phyloP scores from a whole-genome alignment of 768 basidiomycete genomes.

The Cyclocybe aegerita region DNA sequence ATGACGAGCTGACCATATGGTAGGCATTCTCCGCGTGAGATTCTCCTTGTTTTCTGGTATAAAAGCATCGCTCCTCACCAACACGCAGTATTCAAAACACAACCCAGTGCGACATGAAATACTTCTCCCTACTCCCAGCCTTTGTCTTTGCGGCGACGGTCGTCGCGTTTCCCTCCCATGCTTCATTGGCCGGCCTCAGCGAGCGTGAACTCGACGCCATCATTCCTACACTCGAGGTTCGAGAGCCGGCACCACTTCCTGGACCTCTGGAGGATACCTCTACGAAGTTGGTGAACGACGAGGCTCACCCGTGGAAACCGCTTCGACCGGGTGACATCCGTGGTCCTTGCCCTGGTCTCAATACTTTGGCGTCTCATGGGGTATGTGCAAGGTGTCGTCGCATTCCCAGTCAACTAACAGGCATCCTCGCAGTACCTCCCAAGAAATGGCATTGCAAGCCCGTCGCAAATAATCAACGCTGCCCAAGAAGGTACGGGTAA shows the following conservation, averaged over 20 bases:
- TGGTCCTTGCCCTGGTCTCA: slow-evolving; percentile 18
- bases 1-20: too few species aligned
- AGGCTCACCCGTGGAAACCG: slow-evolving; percentile 17
- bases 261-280: slow-evolving; percentile 15
- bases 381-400: slow-evolving; percentile 1
- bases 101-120: too few species aligned
- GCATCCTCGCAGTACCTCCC: slow-evolving; percentile 12
- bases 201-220: slow-evolving; percentile 17
- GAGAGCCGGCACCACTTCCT: slow-evolving; percentile 6
- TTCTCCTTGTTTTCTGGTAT: too few species aligned
- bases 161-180: slow-evolving; percentile 21
- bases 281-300: slow-evolving; percentile 18
- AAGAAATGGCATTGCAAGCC: slow-evolving; percentile 10
- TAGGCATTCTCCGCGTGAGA: too few species aligned
- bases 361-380: slow-evolving; percentile 21
- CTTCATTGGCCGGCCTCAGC: slow-evolving; percentile 24
- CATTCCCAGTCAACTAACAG: background rate
- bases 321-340: slow-evolving; percentile 11
- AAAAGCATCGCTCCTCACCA: too few species aligned
- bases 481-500: slow-evolving; percentile 15
- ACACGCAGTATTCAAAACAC: too few species aligned
- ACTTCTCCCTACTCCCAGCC: too few species aligned
- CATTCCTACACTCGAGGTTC: slow-evolving; percentile 8
- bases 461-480: slow-evolving; percentile 8
- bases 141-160: too few species aligned